phyloP scores from a whole-genome alignment of 169 alveolate species.

The Cryptosporidium tyzzeri region DNA sequence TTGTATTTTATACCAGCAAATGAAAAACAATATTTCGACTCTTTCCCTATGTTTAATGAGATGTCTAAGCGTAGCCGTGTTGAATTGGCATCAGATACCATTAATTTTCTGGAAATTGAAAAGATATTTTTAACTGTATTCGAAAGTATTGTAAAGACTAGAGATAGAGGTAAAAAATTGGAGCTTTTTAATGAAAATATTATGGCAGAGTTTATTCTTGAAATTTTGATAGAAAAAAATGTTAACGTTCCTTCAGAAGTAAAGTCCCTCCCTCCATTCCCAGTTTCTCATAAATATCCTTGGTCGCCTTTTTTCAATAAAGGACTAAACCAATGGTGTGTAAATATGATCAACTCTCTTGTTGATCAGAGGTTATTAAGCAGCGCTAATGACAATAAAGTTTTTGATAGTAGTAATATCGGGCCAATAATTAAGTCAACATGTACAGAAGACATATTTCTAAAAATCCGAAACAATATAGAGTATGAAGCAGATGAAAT shows the following conservation, averaged over 20 bases:
- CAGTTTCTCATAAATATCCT: constrained; percentile 44
- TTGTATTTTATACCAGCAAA: constrained; percentile 9
- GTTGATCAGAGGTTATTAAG: constrained; percentile 7
- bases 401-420: neutral
- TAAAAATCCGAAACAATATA: constrained; percentile 40
- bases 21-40: neutral
- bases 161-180: neutral
- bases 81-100: constrained; percentile 52
- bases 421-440: constrained; percentile 5
- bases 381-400: neutral
- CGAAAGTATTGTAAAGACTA: constrained; percentile 1
- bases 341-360: constrained; percentile 33
- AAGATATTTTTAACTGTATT: constrained; percentile 17
- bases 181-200: constrained; percentile 59
- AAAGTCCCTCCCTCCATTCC: constrained; percentile 23
- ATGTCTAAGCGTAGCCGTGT: constrained; percentile 7
- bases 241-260: constrained; percentile 20
- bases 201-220: constrained; percentile 39
- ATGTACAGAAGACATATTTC: constrained; percentile 21
- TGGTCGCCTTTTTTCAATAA: constrained; percentile 36
- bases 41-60: constrained; percentile 28
- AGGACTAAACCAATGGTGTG: constrained; percentile 44
- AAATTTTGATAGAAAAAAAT: constrained; percentile 1
- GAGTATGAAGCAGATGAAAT: constrained; percentile 73
- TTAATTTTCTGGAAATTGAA: constrained; percentile 34